Base-by-base conservation (phyloP, 2,329 filamentous ascomycete species). In the Cladosporium sphaerospermum region DNA sequence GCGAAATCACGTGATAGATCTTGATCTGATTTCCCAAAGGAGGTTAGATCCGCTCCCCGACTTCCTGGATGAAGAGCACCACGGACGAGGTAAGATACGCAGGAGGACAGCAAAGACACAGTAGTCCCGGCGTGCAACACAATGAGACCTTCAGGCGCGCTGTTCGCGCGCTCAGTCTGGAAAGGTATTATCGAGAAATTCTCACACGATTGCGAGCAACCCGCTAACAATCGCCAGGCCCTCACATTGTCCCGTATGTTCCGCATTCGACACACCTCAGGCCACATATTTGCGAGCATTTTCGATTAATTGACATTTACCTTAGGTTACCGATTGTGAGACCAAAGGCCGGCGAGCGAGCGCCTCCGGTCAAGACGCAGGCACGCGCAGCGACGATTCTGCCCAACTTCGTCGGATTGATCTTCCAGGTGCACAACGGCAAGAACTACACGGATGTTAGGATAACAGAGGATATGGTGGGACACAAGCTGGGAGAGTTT, bases 391-490 rank as follows among this genome's bases (percentile, higher is more conserved):
- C 91, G 32, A 95, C 90, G 5, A 93, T 96, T 64, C 79, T 96
- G 53, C 91, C 91, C 58, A 95, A 88, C 72, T 96, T 96, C 68
- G 89, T 96, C 51, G 90, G 90, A 11, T 75, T 95, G 64, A 85
- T 83, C 69, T 96, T 96, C 71, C 86, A 91, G 71, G 82, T 96
- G 55, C 86, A 96, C 75, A 95, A 96, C 69, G 91, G 91, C 65
- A 95, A 93, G 75, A 80, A 80, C 32, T 96, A 96, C 71, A 75
- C 85, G 62, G 88, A 93, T 61, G 79, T 96, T 52, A 79, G 78
- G 60, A 87, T 96, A 58, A 95, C 90, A 13, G 91, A 96, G 69
- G 88, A 96, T 66, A 96, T 96, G 91, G 91, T 96, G 46, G 91
- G 91, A 51, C 87, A 93, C 72, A 96, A 96, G 74, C 78, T 96